These are phyloP conservation scores for Magnolia kwangsiensis DNA, from an alignment of 164 flowering plant genomes.

Conservation along the genomic window DNA sequence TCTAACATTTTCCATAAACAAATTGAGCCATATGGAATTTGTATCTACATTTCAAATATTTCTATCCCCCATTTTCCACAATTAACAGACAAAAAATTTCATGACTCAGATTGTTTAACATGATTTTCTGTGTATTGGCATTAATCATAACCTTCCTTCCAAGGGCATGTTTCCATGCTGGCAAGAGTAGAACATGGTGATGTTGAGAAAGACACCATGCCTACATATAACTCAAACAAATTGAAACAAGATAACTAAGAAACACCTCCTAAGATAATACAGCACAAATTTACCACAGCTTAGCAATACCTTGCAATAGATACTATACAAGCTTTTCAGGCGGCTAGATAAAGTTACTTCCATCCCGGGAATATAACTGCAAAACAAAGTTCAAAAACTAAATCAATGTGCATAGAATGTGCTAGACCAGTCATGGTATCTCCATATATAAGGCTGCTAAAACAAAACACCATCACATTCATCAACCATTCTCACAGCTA, in stretches of 20 bases:
- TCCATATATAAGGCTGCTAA: too few species aligned
- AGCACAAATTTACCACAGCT: not conserved
- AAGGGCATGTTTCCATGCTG: not conserved
- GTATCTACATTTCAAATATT: too few species aligned
- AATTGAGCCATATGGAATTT: not conserved
- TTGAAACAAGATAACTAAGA: not conserved
- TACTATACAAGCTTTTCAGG: slow-evolving; percentile 84
- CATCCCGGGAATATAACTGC: slow-evolving; percentile 98
- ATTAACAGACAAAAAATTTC: not conserved
- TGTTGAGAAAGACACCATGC: not conserved
- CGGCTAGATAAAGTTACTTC: slow-evolving; percentile 90
- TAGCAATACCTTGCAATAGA: slow-evolving; percentile 72
- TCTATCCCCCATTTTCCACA: not conserved
- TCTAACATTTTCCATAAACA: too few species aligned
- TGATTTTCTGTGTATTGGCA: too few species aligned
- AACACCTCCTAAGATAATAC: not conserved
- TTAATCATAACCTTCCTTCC: not conserved
- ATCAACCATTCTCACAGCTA: not conserved
- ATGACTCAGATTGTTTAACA: too few species aligned
- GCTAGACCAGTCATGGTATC: too few species aligned
- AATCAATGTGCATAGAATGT: not conserved
- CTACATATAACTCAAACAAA: not conserved
- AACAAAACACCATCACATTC: not conserved
- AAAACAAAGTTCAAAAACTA: slow-evolving; percentile 13
- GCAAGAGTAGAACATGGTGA: not conserved